Base-by-base conservation (phyloP, 23 red algal species). In the Gracilariopsis chorda region DNA sequence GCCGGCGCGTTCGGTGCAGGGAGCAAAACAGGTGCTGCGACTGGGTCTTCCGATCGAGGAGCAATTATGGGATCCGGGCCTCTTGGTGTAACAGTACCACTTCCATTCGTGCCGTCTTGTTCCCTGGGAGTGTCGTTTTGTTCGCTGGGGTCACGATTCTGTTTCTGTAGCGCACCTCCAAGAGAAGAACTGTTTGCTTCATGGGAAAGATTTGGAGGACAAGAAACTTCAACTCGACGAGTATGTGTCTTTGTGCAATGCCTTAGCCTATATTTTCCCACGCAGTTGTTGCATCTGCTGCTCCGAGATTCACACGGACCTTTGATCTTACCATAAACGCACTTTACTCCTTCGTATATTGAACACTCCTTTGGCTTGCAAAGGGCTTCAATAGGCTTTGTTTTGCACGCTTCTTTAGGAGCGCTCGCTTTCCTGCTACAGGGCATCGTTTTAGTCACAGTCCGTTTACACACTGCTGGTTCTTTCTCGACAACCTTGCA, bases 281-380 rank as follows among this genome's bases (percentile, higher is more conserved):
- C 51, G 39, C 77, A 81, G 27, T 81, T 32, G n/a, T 53, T 57
- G 77, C 77, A 81, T 12, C 23, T 53, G 7, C 21, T 34, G 41
- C 23, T 16, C 28, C 48, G 77, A 7, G 7, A 39, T 7, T 56
- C 37, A 33, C 77, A 81, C 7, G 77, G 77, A 12, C 44, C 44
- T 1, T 24, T 59, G 14, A 43, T 34, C 7, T 19, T 57, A 35
- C 34, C 19, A 40, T 81, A 60, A 58, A 41, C n/a, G 34, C 77
- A 81, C 44, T 46, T 23, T 4, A 20, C 59, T 5, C 49, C 37
- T 41, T 60, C 56, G 28, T 20, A 81, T 32, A n/a, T 56, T 43
- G 30, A 47, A 60, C 77, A 81, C 43, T 41, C 13, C 32, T 81
- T 60, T 43, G 77, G 77, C 51, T 29, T 51, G 48, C 77, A 81